These are phyloP conservation scores for Pichia sp. DNA, from an alignment of 1,139 yeast genomes.

Conservation along the genomic window DNA sequence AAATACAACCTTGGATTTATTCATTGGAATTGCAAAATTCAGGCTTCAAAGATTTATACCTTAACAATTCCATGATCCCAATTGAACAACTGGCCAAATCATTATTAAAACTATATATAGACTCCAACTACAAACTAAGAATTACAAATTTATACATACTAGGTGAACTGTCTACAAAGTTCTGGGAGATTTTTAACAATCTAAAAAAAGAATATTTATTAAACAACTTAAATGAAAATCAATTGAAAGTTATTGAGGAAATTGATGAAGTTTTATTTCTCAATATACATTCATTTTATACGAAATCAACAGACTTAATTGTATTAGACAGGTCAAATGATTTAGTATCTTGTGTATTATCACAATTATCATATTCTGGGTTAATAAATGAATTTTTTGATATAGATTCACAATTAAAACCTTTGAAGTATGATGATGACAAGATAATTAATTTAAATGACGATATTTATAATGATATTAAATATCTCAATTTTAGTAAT, in stretches of 20 bases:
- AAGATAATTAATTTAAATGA: conserved; percentile 6
- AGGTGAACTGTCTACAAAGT: conserved; percentile 39
- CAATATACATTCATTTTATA: conserved; percentile 31
- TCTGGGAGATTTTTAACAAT: conserved; percentile 33
- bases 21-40: conserved; percentile 22
- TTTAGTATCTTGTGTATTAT: conserved; percentile 59
- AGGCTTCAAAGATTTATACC: conserved; percentile 23
- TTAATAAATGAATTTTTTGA: conserved; percentile 32
- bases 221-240: conserved; percentile 21
- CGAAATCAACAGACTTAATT: conserved; percentile 47
- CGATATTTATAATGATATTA: conserved; percentile 36
- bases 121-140: conserved; percentile 33
- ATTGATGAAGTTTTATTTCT: conserved; percentile 30
- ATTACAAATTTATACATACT: conserved; percentile 38
- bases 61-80: conserved; percentile 24
- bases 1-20: conserved; percentile 23
- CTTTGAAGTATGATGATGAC: conserved; percentile 20
- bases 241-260: conserved; percentile 27
- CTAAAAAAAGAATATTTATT: conserved; percentile 27
- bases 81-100: conserved; percentile 35
- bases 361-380: conserved; percentile 80
- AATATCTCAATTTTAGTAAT: conserved; percentile 68
- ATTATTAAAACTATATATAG: conserved; percentile 21
- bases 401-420: conserved; percentile 9
- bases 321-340: conserved; percentile 77